Percentiles rank a stretch among this genome's conserved stretches.
phyloP scores from a whole-genome alignment of 495 filamentous ascomycete species.

The Parathielavia hyrcaniae region DNA sequence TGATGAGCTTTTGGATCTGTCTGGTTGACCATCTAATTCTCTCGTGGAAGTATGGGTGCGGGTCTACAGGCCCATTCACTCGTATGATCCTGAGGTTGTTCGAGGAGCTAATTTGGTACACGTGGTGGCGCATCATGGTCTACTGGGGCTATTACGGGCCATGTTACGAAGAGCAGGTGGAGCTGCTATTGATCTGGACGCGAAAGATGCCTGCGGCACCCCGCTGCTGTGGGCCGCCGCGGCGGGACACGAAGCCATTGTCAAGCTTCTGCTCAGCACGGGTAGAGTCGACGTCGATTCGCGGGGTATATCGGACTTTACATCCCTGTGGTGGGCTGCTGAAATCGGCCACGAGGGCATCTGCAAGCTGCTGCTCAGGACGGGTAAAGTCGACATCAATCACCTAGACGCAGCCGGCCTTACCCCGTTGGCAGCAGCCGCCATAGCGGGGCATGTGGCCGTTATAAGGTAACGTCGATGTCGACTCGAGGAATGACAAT shows the following conservation, averaged over 20 bases:
- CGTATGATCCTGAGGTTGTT: too few species aligned
- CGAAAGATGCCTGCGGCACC: too few species aligned
- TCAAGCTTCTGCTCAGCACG: background rate
- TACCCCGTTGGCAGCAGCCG: too few species aligned
- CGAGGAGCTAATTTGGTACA: background rate
- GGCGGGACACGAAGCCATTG: constrained; percentile 3
- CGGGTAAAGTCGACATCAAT: background rate
- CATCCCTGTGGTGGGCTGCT: constrained; percentile 8
- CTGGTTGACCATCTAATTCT: constrained; percentile 4
- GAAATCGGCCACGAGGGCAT: background rate
- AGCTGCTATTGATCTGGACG: too few species aligned
- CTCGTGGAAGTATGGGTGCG: background rate
- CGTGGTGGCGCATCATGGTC: constrained; percentile 10
- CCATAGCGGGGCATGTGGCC: too few species aligned
- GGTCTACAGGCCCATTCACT: background rate
- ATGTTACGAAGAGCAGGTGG: too few species aligned
- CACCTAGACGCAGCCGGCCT: too few species aligned
- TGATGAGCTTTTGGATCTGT: constrained; percentile 11
- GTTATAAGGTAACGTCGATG: background rate
- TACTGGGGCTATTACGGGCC: constrained; percentile 7
- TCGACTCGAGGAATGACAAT: constrained; percentile 4
- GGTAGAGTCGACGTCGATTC: constrained; percentile 7
- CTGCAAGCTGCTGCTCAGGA: background rate
- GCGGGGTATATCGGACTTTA: background rate
- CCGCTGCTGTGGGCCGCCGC: constrained; percentile 9